Evolutionary conservation across 495 filamentous ascomycete genomes (phyloP), one percentile per base, ranked within the genome.

Genomic region (Penicillium roqueforti): DNA sequence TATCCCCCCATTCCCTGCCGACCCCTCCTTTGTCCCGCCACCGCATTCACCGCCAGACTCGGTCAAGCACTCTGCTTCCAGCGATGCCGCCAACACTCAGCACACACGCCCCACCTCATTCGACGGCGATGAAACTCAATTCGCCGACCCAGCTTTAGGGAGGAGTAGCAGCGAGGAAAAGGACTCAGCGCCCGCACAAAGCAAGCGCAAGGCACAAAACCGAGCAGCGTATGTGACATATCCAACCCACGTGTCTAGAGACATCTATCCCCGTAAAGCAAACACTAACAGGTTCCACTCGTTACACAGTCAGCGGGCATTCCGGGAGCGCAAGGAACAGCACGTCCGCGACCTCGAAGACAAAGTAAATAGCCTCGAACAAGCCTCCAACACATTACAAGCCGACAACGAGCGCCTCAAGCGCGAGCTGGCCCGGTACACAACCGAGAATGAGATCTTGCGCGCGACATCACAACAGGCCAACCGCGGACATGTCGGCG

Each of bases 271-370:
- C 23, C 31, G 34, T 6, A 28, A 37, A 22, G 18, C 6, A 11
- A 42, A 16, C 11, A 42, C 53, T 60, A 43, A 59, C 45, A 19
- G 46, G 25, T 4, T 0, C 31, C 8, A 14, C 14, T 25, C 4
- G 3, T 9, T 18, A 37, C 32, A 26, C 8, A 97, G 92, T 29
- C 93, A 98, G 76, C 86, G 93, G 63, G 93, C 93, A 42, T 98
- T 97, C 68, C 90, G 93, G 52, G 93, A 98, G 68, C 87, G 93
- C 57, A 98, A 97, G 72, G 93, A 97, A 67, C 83, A 86, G 39
- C 92, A 95, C 61, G 90, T 97, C 44, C 88, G 88, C 67, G 90
- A 96, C 50, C 86, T 97, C 28, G 92, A 97, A 72, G 79, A 83
- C 46, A 93, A 95, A 63, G 85, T 97, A 34, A 84, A 81, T 50